Conservation (phyloP, 2,329 filamentous ascomycete genomes). For the Cadophora sp. region DNA sequence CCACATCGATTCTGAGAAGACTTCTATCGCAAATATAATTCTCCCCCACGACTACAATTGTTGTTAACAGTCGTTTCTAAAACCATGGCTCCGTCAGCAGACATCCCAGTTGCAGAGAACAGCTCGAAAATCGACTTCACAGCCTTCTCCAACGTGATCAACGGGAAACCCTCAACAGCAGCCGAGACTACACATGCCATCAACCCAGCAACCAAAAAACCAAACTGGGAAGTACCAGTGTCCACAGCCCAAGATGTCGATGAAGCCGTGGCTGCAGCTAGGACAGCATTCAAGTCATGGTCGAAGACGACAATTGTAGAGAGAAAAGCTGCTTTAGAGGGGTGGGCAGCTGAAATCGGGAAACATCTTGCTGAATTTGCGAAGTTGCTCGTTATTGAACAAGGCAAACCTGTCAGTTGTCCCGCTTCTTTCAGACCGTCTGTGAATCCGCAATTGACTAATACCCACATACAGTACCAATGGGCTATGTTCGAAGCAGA, state of each 20-base stretch:
- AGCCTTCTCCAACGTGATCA: conserved; percentile 8
- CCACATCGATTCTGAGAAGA: no score
- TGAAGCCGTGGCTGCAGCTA: conserved; percentile 45
- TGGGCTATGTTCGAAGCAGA: conserved; percentile 2
- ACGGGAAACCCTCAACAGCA: neutral
- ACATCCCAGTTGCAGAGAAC: neutral
- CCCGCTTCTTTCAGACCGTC: neutral
- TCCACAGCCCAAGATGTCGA: conserved; percentile 43
- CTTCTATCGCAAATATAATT: neutral
- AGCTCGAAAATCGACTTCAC: neutral
- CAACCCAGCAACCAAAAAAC: conserved; percentile 35
- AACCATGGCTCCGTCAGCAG: neutral
- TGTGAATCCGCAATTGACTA: neutral
- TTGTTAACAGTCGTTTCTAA: neutral
- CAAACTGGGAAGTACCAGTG: conserved; percentile 47
- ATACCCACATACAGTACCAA: neutral
- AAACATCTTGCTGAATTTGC: conserved; percentile 51
- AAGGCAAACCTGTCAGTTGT: conserved; percentile 55
- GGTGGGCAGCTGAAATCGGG: conserved; percentile 25
- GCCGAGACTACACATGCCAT: conserved; percentile 29
- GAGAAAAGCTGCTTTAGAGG: conserved; percentile 49
- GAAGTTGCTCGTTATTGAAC: conserved; percentile 55
- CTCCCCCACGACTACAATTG: neutral
- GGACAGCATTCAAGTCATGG: conserved; percentile 56
- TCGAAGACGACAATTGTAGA: conserved; percentile 52